These are phyloP conservation scores for Trichodelitschia bisporula DNA, from an alignment of 495 filamentous ascomycete species.

Conservation along the genomic window DNA sequence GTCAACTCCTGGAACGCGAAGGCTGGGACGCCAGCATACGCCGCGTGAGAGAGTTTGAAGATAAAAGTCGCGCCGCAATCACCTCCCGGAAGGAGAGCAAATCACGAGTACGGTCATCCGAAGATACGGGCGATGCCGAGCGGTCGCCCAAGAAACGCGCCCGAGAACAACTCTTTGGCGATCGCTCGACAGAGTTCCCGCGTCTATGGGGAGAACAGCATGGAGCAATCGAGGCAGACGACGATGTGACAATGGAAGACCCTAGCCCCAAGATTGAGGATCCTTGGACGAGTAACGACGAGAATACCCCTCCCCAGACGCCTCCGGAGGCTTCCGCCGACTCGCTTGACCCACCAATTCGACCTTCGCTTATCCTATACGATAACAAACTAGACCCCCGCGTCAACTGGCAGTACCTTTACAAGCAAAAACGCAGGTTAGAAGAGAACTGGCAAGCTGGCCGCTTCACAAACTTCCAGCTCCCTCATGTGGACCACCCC, in stretches of 20 bases:
- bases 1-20: slow-evolving; percentile 50
- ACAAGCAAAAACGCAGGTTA: slow-evolving; percentile 60
- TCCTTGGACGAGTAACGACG: slow-evolving; percentile 2
- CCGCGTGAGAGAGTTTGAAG: slow-evolving; percentile 45
- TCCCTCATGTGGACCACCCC: slow-evolving; percentile 58
- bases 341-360: slow-evolving; percentile 6
- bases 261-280: slow-evolving; percentile 2
- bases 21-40: slow-evolving; percentile 54
- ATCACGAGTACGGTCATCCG: slow-evolving; percentile 15
- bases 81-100: slow-evolving; percentile 20
- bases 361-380: slow-evolving; percentile 9
- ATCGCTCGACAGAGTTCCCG: slow-evolving; percentile 2
- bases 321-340: background rate
- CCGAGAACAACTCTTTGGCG: slow-evolving; percentile 18
- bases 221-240: slow-evolving; percentile 18
- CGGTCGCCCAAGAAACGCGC: slow-evolving; percentile 26
- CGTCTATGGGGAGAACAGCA: slow-evolving; percentile 17
- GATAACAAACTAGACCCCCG: slow-evolving; percentile 21
- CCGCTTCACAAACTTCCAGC: slow-evolving; percentile 60
- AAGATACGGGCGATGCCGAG: too few species aligned
- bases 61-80: slow-evolving; percentile 19
- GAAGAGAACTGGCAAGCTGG: slow-evolving; percentile 83
- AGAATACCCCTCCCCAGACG: slow-evolving; percentile 1
- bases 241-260: slow-evolving; percentile 7
- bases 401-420: slow-evolving; percentile 67